Base-by-base conservation (phyloP, 306 rosid genomes). In the Cicer cuneatum region DNA sequence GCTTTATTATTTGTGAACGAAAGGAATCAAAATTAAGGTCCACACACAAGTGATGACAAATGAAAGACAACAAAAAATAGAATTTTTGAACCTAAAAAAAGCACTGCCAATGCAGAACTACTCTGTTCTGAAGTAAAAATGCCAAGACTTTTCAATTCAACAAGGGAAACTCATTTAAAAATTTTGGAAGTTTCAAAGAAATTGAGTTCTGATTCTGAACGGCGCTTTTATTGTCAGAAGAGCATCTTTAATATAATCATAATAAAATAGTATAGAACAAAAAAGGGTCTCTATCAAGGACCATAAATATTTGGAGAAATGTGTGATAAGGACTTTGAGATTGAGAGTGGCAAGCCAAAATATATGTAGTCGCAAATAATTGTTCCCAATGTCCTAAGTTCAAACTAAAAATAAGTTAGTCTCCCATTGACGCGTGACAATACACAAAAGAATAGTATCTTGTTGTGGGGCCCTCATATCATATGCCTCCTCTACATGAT, bases 221-320 rank as follows among this genome's bases (percentile, higher is more conserved):
- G 58, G 69, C 53, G n/a, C 73, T 59, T 61, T 78, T 49, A 57
- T 43, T 72, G 73, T 66, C 73, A 76, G 76, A 71, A 61, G 37
- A 75, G 46, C 35, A 8, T 33, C 21, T 6, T 15, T 47, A 52
- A 60, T 29, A 51, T 53, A 48, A 48, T 53, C 6, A 74, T 8
- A 74, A 74, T 62, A 48, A 66, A 29, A 29, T 29, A 29, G 35
- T 63, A 73, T 4, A 43, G n/a, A 33, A 15, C 1, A 11, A 15
- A 37, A 51, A 47, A 57, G 10, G 68, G 84, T 74, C 80, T 14
- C 67, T 48, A 46, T 69, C 80, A 66, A 78, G 66, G 62, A 75
- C 47, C 71, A 16, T 3, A 42, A 49, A 33, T 71, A 83, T 47
- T 60, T 24, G 43, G 59, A 19, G 35, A 29, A 54, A 76, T 57